These are phyloP conservation scores for Dioscorea alata DNA, from an alignment of 106 monocot species.

Conservation along the genomic window DNA sequence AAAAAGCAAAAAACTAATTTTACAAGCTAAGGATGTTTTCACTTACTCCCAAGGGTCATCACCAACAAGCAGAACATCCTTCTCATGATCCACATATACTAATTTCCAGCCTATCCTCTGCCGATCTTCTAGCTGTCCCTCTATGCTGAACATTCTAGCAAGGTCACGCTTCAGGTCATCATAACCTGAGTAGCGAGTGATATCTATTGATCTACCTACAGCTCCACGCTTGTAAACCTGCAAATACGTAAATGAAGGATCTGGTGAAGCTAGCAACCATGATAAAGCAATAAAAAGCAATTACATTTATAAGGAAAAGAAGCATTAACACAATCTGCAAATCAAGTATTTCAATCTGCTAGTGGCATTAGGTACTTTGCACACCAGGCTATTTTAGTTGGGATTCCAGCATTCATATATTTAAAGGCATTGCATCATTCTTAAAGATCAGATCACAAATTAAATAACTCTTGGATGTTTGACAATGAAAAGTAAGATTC, in stretches of 20 bases:
- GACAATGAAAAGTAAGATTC: too few species aligned
- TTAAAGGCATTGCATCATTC: too few species aligned
- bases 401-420: too few species aligned
- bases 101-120: slow-evolving; percentile 94
- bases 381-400: too few species aligned
- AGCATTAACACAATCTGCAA: too few species aligned
- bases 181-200: slow-evolving; percentile 71
- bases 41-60: slow-evolving; percentile 99
- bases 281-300: too few species aligned
- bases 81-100: slow-evolving; percentile 93
- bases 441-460: too few species aligned
- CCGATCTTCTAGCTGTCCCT: slow-evolving; percentile 79
- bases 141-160: slow-evolving; percentile 95
- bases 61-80: slow-evolving; percentile 86
- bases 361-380: too few species aligned
- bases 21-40: not conserved
- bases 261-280: not conserved
- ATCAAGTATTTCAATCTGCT: too few species aligned
- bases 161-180: slow-evolving; percentile 88
- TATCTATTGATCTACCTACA: slow-evolving; percentile 93
- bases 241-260: not conserved
- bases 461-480: too few species aligned
- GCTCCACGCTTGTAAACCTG: slow-evolving; percentile 95
- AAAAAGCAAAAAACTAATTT: not conserved
- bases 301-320: too few species aligned